Evolutionary conservation across 1,139 yeast species (phyloP), one percentile per base, ranked within the genome.

Genomic region (Nakaseomyces uthaithaninus): DNA sequence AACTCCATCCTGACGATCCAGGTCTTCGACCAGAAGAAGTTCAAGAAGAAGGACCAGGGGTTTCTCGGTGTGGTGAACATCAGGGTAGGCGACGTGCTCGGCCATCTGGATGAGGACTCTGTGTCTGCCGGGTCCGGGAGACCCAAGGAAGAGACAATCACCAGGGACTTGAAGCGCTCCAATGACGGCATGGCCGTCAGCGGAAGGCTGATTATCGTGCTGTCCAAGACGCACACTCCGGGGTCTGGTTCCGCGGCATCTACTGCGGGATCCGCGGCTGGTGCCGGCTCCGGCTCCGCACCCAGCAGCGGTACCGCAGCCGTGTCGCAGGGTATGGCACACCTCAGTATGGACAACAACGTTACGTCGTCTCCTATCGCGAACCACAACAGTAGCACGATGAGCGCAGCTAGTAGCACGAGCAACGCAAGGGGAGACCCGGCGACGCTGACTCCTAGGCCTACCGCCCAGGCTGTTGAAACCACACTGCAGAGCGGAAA

Each of bases 1-100:
- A 83, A 84, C 53, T 82, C 94, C 15, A 85, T 89, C 36, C 69
- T 91, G 44, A 95, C 93, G 7, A 79, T 91, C 48, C 98, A 91
- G 63, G 93, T 91, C 12, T 91, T 93, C 64, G 98, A 91, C 62
- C 97, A 89, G 63, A 89, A 87, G 61, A 91, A 91, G 65, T 91
- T 91, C 68, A 91, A 91, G 62, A 87, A 87, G 79, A 89, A 87
- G 73, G 98, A 91, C 60, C 98, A 91, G 64, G 98, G 98, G n/a
- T 91, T 91, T 54, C 69, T 91, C 40, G 99, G 99, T 44, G 98
- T 91, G 16, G 93, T 93, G 45, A 93, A 91, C 64, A 75, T 91
- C 40, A 73, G 94, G 52, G 76, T 89, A 33, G 93, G 94, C 36
- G 97, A 91, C 62, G 89, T 85, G 30, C 74, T 91, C 46, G 94